Evolutionary conservation across 2,329 filamentous ascomycete genomes (phyloP), one percentile per base, ranked within the genome.

Genomic region (Trichoderma sp.): DNA sequence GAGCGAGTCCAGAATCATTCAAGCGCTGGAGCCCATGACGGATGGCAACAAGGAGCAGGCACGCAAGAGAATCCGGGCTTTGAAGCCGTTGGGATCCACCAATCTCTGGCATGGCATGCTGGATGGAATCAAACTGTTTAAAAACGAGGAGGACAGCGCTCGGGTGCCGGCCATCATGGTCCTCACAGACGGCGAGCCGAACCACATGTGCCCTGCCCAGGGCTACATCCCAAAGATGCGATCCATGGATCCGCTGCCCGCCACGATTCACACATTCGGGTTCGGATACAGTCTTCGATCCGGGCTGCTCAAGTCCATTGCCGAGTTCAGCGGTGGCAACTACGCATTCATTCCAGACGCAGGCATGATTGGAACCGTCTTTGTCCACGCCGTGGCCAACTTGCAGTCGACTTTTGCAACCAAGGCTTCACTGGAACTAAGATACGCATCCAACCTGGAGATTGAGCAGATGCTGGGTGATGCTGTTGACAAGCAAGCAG

Each of bases 321-420:
- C 87, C 1, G 87, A 89, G 72, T 77, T 85, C 59, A 83, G 85
- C 0, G 79, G 82, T 3, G 88, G 88, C 1, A 87, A 83, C 74
- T 90, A 87, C 68, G 79, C 85, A 10, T 90, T 89, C 71, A 89
- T 90, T 21, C 85, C 87, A 0, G 87, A 90, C 66, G 83, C 85
- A 0, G 85, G 86, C 69, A 89, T 90, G 86, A 85, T 90, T 69
- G 85, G 85, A 3, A 89, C 87, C 3, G 86, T 88, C 4, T 89
- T 90, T 70, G 81, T 89, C 3, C 86, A 90, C 72, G 86, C 88
- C 2, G 82, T 89, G 2, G 87, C 87, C 21, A 88, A 89, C 71
- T 75, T 90, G 2, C 87, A 88, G 72, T 82, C 84, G 2, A 89
- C 87, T 0, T 88, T 83, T 70, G 86, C 86, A 2, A 84, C 79